Percentiles rank a stretch among this genome's conserved stretches.
Conservation (phyloP, 768 basidiomycete genomes). For the Auricularia cornea region DNA sequence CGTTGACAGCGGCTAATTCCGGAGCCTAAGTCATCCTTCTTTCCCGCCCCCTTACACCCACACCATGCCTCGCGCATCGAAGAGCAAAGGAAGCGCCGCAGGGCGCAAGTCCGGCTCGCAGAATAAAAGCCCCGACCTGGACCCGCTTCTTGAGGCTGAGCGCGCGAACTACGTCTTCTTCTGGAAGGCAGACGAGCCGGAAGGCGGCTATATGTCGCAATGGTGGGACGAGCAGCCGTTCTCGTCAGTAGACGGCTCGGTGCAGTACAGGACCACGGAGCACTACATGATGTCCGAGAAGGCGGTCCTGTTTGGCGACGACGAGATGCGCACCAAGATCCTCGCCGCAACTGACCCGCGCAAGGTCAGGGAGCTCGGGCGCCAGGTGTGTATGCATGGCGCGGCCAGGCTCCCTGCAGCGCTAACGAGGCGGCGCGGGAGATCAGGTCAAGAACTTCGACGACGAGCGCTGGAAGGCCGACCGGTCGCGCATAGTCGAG, state of each 20-base stretch:
- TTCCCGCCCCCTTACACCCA: not conserved
- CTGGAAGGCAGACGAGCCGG: constrained; percentile 13
- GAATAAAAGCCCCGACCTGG: not conserved
- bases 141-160: not conserved
- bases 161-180: constrained; percentile 17
- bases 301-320: constrained; percentile 46
- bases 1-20: too few relatives aligned
- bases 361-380: constrained; percentile 45
- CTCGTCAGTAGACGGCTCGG: constrained; percentile 11
- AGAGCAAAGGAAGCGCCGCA: not conserved
- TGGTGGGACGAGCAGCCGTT: constrained; percentile 39
- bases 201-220: constrained; percentile 20
- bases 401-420: not conserved
- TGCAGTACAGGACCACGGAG: constrained; percentile 43
- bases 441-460: constrained; percentile 37
- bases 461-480: constrained; percentile 37
- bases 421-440: not conserved
- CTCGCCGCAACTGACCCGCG: constrained; percentile 32
- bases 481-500: constrained; percentile 42
- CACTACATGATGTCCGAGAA: constrained; percentile 64
- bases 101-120: not conserved
- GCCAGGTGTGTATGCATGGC: constrained; percentile 11
- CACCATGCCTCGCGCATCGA: not conserved
- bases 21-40: too few relatives aligned
- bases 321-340: constrained; percentile 34